Evolutionary conservation across 495 filamentous ascomycete species (phyloP), one percentile per base, ranked within the genome.

Genomic region (Hypoxylon lenormandii): DNA sequence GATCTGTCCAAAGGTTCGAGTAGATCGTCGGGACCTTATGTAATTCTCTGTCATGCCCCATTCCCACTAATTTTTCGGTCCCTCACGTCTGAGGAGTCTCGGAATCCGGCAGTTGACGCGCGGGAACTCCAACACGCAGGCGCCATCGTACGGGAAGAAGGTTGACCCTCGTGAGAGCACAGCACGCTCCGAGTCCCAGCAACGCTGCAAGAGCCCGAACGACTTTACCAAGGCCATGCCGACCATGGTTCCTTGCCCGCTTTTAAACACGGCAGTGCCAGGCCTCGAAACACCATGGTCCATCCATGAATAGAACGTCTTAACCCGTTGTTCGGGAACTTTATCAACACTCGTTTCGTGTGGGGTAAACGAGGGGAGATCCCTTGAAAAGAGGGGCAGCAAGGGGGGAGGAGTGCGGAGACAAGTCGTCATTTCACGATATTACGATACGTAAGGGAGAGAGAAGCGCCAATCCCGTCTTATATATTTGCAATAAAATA

Each of bases 1-100:
- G 1, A 11, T 7, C 30, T 2, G 12, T 8, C 15, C 38, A 16
- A 18, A 12, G 21, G n/a, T 6, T 55, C 33, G n/a, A 68, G 12
- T n/a, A 49, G 22, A 30, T 40, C 64, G 16, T 19, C 36, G 0
- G 42, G 43, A 30, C 46, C 42, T 73, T 69, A 73, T 73, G 60
- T 70, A 70, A 70, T 62, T 61, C 26, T 73, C 51, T 33, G 65
- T 70, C 65, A 70, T 66, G 60, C 16, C 16, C 16, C 6, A 22
- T n/a, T 18, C 5, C 40, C 42, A 45, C 42, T 45, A 45, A 8
- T 45, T 45, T 4, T 46, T 30, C 19, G 47, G 58, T 33, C n/a
- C n/a, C n/a, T n/a, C 5, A 13, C 15, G 49, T 64, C 48, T 57
- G 59, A 64, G 59, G 59, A 53, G 64, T 46, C 16, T 50, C 28